Base-by-base conservation (phyloP, 352 stramenopile genomes). In the Phytophthora capsici region DNA sequence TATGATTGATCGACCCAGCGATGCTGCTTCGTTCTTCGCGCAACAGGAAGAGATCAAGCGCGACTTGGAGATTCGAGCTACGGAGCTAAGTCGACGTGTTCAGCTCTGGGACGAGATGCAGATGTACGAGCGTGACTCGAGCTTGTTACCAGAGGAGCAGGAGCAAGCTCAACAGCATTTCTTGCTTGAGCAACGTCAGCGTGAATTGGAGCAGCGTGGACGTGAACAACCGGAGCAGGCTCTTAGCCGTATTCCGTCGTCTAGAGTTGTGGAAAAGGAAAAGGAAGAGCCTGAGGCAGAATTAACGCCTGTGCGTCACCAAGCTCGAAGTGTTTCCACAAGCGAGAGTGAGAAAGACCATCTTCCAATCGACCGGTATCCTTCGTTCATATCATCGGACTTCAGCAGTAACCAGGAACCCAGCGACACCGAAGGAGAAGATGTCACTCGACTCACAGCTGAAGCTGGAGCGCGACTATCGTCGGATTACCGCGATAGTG, bases 381-480 rank as follows among this genome's bases (percentile, higher is more conserved):
- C 69, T 36, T 78, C 68, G 10, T 81, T 78, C 51, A 50, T 81
- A 55, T 77, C 73, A 38, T 78, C 66, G 8, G 73, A 77, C 14
- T 32, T 40, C 12, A 77, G 66, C 45, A 73, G 62, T 36, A 73
- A 51, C 43, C 65, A 75, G 26, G 61, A 32, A 34, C 56, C 25
- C 30, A 71, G 68, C 20, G 54, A 73, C 25, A 57, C 60, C 7
- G 61, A 76, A 65, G 28, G 50, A 36, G 62, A 74, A 46, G 53
- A 71, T 49, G 43, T 58, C 2, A 65, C 63, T 17, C 66, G 65
- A 2, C 62, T 81, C 7, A 70, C 69, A 48, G 46, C 61, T 3
- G 68, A 74, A 10, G 55, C 65, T 6, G 61, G 65, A 4, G 32
- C 60, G 26, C 69, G 46, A 56, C 13, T 78, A 23, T 69, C 57